Base-by-base conservation (phyloP, 1,284 basidiomycete genomes). In the Naganishia sp. region DNA sequence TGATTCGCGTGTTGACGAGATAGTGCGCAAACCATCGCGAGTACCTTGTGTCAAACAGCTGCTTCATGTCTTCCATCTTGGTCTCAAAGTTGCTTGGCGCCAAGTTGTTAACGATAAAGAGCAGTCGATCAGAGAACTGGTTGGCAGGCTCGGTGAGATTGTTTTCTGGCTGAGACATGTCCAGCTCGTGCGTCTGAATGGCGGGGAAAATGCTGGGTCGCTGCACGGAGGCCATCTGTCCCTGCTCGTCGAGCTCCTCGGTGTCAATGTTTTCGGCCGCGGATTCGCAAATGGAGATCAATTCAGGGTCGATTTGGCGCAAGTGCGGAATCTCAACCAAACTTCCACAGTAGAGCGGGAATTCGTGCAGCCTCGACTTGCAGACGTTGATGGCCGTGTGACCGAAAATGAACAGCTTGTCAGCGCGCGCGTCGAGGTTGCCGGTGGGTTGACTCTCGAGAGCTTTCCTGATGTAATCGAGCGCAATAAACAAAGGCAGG, bases 81-180 rank as follows among this genome's bases (percentile, higher is more conserved):
- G 84, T 76, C 47, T 94, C 92, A 71, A 97, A 92, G 77, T 99
- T 99, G 79, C 84, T 91, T 3, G 92, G 90, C 0, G 95, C 93
- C 61, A 99, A 85, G 73, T 99, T 98, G 83, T 99, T 99, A 80
- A 99, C 88, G 73, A 97, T 93, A 84, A 99, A 99, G 56, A 99
- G 83, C 71, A 99, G 93, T 74, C 88, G 89, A 84, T 99, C 96
- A 25, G 93, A 92, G 25, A 90, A 81, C 70, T 91, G 90, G 76
- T 97, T 92, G 21, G 89, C 86, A 2, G 95, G 96, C 62, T 83
- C 80, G 57, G 84, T 82, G 25, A 89, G 83, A 63, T 79, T 77
- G 66, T 86, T 85, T 41, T 84, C 83, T 7, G 77, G 77, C 69
- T 78, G 76, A 23, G 76, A 73, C 73, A 80, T 76, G 28, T 70